Evolutionary conservation across 2,329 filamentous ascomycete species (phyloP), one percentile per base, ranked within the genome.

Genomic region (Trichophyton schoenleinii): DNA sequence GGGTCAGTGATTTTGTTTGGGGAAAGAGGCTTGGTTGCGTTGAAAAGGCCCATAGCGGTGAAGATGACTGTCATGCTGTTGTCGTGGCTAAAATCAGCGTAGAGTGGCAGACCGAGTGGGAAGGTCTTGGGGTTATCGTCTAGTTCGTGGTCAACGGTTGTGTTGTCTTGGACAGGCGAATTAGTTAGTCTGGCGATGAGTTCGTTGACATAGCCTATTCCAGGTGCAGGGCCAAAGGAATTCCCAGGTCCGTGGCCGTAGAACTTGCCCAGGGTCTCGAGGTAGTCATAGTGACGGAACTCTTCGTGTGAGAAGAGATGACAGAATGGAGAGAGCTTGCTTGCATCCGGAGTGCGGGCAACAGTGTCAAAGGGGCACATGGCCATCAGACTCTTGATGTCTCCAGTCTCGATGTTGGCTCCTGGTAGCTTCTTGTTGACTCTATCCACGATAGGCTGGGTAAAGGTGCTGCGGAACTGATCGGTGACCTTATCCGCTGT

Each of bases 61-160:
- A 88, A 88, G 5, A 95, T 83, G 6, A 82, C 81, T 34, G 83
- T 83, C 84, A 96, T 90, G 70, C 87, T 85, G 72, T 95, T 96
- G 74, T 96, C 91, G 73, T 96, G 91, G 64, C 86, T 89, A 70
- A 96, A 96, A 73, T 96, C 91, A 0, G 89, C 91, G 69, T 95
- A 96, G 1, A 96, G 75, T 9, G 75, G 75, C 49, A 77, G 74
- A 64, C 81, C 79, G 0, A 95, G 76, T 0, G 91, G 91, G 68
- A 96, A 96, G 0, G 88, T 91, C 5, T 73, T 70, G 0, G 81
- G 75, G 62, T 84, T 78, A 3, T 76, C 75, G 70, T 95, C 88
- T 0, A 96, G 80, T 0, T 91, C 95, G 41, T 76, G 78, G 72
- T 96, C 96, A 4, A 86, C 89, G 60, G 79, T 84, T 0, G 90